A percentile compares a stretch with the other conserved stretches of the same genome.
phyloP scores from a whole-genome alignment of 2,329 filamentous ascomycete species.

The Septoria linicola region DNA sequence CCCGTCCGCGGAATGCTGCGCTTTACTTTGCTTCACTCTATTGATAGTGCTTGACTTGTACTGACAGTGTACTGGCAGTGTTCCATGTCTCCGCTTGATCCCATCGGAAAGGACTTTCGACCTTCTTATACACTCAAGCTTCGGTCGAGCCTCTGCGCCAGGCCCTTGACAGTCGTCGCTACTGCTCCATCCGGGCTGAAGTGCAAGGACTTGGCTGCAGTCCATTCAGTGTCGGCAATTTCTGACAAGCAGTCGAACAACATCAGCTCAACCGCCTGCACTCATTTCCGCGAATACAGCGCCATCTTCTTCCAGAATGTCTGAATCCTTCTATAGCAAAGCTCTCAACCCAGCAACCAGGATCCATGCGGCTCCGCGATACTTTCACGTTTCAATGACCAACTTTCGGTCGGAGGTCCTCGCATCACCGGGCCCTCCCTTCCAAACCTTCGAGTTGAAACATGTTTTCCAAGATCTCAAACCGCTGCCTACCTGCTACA shows the following conservation, averaged over 20 bases:
- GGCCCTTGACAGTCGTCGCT: too few relatives aligned
- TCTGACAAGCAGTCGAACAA: neutral
- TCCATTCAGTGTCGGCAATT: neutral
- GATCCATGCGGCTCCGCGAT: neutral
- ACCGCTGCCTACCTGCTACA: conserved; percentile 8
- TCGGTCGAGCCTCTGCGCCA: too few relatives aligned
- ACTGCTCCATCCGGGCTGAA: too few relatives aligned
- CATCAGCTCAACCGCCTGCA: neutral
- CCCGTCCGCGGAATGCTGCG: too few relatives aligned
- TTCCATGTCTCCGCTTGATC: too few relatives aligned
- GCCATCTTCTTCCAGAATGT: neutral
- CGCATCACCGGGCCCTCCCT: neutral
- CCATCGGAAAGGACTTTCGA: too few relatives aligned
- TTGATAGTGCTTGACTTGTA: neutral
- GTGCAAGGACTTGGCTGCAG: too few relatives aligned
- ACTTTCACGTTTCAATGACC: conserved; percentile 5
- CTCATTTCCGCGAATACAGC: neutral
- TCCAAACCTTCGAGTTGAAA: conserved; percentile 6
- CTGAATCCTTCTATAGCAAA: neutral
- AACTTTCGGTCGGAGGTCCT: conserved; percentile 3
- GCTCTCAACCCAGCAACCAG: neutral
- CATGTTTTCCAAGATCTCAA: conserved; percentile 4
- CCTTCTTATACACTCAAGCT: too few relatives aligned
- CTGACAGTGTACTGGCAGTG: too few relatives aligned
- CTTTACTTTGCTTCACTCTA: neutral